phyloP scores from a whole-genome alignment of 1,284 basidiomycete genomes.

The Moniliella sp. region DNA sequence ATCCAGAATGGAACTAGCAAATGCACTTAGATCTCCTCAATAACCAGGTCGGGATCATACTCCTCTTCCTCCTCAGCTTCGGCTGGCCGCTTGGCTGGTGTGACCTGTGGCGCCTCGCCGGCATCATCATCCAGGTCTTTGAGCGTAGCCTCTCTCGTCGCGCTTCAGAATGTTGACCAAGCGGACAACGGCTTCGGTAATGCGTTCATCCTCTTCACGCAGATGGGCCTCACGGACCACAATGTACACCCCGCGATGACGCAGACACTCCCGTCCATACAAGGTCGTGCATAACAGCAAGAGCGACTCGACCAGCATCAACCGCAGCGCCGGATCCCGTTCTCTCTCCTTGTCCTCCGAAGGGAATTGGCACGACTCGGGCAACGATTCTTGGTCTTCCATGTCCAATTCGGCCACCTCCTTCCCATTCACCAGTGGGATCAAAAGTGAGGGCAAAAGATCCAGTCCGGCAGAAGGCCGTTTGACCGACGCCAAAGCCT shows the following conservation, averaged over 20 bases:
- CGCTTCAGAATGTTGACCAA: slow-evolving; percentile 30
- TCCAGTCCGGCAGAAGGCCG: slow-evolving; percentile 29
- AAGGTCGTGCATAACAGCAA: slow-evolving; percentile 68
- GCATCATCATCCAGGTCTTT: too few species aligned
- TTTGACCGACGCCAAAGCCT: slow-evolving; percentile 8
- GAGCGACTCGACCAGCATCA: slow-evolving; percentile 69
- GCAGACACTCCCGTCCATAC: slow-evolving; percentile 60
- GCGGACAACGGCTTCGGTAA: slow-evolving; percentile 25
- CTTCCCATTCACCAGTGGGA: slow-evolving; percentile 79
- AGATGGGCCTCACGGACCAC: slow-evolving; percentile 62
- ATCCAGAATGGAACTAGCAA: too few species aligned
- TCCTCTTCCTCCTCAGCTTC: too few species aligned
- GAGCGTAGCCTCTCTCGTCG: too few species aligned
- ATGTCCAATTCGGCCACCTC: slow-evolving; percentile 38
- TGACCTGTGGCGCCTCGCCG: too few species aligned
- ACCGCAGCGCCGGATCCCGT: slow-evolving; percentile 52
- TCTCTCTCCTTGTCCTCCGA: slow-evolving; percentile 70
- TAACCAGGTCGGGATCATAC: too few species aligned
- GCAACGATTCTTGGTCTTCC: slow-evolving; percentile 71
- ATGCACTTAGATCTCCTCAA: too few species aligned
- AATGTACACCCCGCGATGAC: slow-evolving; percentile 64
- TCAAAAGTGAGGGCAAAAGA: slow-evolving; percentile 42
- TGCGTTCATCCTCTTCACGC: slow-evolving; percentile 49
- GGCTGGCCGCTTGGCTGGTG: too few species aligned
- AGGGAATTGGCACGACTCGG: slow-evolving; percentile 64